Conservation (phyloP, 2,329 filamentous ascomycete species). For the Pleochaeta shiraiana region DNA sequence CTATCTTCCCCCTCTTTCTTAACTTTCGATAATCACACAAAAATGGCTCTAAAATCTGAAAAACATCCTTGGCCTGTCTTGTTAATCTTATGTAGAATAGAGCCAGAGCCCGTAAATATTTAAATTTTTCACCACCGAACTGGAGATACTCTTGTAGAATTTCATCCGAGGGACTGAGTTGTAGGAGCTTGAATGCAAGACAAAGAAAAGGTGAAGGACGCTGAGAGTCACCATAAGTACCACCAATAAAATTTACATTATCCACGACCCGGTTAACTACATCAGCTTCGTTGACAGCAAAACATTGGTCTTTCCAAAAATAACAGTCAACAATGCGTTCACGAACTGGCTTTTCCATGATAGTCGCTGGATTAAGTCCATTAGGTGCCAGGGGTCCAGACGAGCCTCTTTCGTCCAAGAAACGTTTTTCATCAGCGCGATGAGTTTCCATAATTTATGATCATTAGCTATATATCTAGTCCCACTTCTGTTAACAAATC, state of each 20-base stretch:
- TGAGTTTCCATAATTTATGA: constrained; percentile 25
- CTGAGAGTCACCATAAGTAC: constrained; percentile 66
- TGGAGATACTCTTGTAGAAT: constrained; percentile 62
- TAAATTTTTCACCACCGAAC: constrained; percentile 54
- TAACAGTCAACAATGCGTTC: constrained; percentile 91
- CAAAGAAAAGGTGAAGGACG: constrained; percentile 87
- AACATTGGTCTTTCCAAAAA: constrained; percentile 99
- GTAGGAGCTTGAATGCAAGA: constrained; percentile 81
- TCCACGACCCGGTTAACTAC: constrained; percentile 79
- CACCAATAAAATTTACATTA: constrained; percentile 61
- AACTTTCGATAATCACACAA: constrained; percentile 69
- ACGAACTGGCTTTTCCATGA: constrained; percentile 87
- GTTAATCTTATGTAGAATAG: constrained; percentile 89
- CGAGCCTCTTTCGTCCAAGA: constrained; percentile 84
- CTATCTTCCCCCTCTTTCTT: constrained; percentile 49
- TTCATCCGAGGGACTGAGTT: constrained; percentile 60
- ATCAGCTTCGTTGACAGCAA: constrained; percentile 68
- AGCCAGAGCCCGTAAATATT: constrained; percentile 74
- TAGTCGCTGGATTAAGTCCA: constrained; percentile 81
- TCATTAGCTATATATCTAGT: no score
- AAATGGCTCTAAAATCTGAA: constrained; percentile 57
- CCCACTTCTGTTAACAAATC: no score
- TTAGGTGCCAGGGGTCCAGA: constrained; percentile 53
- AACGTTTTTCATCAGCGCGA: constrained; percentile 57
- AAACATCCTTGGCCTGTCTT: constrained; percentile 61